Evolutionary conservation across 176 grass and related monocot genomes (phyloP), one percentile per base, ranked within the genome.

Genomic region (Raddia distichophylla): DNA sequence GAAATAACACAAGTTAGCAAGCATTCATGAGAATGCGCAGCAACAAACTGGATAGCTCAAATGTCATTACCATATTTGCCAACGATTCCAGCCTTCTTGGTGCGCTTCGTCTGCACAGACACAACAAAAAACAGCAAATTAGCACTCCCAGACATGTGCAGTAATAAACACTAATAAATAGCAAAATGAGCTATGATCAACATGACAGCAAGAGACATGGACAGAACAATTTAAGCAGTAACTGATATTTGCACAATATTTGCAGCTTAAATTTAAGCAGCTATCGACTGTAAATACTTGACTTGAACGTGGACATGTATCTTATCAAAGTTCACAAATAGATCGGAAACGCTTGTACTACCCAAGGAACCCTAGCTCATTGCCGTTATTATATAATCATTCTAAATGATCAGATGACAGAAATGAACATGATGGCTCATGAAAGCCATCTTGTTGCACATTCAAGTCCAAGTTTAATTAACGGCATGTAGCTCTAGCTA

Each of bases 41-140:
- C 53, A 67, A 19, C 46, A 7, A 78, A 53, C 12, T 10, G 17
- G 12, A 16, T 5, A 82, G 54, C 20, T 55, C 73, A 35, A 71
- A 73, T 78, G 16, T 22, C 47, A 5, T 60, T 85, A 94, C 92
- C 92, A 83, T 91, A 94, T 94, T 94, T 94, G 68, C 92, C 92
- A 71, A 94, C 92, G 75, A 94, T 94, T 87, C 92, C 89, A 56
- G 89, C 89, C 86, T 94, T 94, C 86, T 94, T 94, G 80, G 92
- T 94, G 55, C 92, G 92, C 86, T 94, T 94, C 48, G 92, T 94
- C 92, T 94, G 67, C 61, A 86, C 47, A 56, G 63, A 71, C 12
- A 85, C 55, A 19, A 71, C 52, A 83, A 22, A 62, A 20, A 53
- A 12, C 52, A 67, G 6, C 27, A 68, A 34, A 68, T 75, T 35